phyloP scores from a whole-genome alignment of 345 rosid genomes.

The Lepidium didymum region DNA sequence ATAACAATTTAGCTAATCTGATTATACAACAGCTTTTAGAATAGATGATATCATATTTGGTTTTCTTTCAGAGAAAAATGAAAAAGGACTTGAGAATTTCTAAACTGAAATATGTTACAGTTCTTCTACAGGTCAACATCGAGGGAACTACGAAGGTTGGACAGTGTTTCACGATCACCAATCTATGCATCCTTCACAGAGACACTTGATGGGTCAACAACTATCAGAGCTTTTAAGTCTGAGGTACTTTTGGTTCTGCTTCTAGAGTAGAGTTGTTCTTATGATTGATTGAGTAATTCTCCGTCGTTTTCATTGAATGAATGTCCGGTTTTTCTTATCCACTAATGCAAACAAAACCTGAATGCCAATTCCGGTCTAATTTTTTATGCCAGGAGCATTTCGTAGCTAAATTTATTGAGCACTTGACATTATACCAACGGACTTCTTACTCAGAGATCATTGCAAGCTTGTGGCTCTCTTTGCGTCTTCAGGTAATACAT shows the following conservation, averaged over 20 bases:
- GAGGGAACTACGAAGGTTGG: conserved; percentile 86
- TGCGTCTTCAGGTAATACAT: conserved; percentile 78
- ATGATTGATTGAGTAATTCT: not conserved
- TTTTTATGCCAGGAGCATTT: conserved; percentile 48
- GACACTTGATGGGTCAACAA: conserved; percentile 86
- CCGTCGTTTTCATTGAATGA: not conserved
- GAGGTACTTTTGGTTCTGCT: conserved; percentile 44
- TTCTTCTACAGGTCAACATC: conserved; percentile 94
- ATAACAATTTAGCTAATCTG: not conserved
- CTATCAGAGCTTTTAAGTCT: conserved; percentile 79
- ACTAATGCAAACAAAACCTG: not conserved
- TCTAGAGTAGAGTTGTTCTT: not conserved
- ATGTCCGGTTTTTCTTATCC: not conserved
- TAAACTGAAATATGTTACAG: conserved; percentile 42
- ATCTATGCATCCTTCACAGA: conserved; percentile 85
- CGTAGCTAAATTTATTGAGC: conserved; percentile 49
- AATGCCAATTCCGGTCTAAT: not conserved
- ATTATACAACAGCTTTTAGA: not conserved
- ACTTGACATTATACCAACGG: conserved; percentile 58
- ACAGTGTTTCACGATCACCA: conserved; percentile 91
- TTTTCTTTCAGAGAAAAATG: not conserved
- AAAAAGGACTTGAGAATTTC: not conserved
- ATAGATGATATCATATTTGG: not conserved
- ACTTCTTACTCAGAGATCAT: conserved; percentile 73
- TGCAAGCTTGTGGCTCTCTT: conserved; percentile 94